Evolutionary conservation across 495 filamentous ascomycete species (phyloP), one percentile per base, ranked within the genome.

Genomic region (Podospora pseudoanserina): DNA sequence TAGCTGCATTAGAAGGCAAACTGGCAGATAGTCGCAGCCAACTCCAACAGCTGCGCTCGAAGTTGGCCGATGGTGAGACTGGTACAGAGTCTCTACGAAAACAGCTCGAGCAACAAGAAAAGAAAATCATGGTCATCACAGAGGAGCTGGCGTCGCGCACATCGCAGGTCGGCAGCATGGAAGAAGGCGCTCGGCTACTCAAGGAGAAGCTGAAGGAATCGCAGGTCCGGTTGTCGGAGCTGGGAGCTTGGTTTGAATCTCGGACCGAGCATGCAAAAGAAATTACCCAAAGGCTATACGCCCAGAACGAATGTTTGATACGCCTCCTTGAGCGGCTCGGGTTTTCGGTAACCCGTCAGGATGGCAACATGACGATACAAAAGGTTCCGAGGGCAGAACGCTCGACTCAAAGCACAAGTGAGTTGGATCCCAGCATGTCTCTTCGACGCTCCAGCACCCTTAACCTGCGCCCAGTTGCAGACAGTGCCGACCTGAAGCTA

Each of bases 321-420:
- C 85, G 86, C 49, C 87, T 99, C 58, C 86, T 99, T 1, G 93
- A 97, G 73, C 86, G 90, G 34, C 80, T 98, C 3, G 93, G 94
- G 15, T 96, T 93, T 73, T 87, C 89, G 0, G 81, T 97, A 32
- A 87, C 89, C 16, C 88, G 91, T 28, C 88, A 90, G 67, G 90
- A 92, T 60, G 86, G 86, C 26, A 84, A 81, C 23, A 92, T 97
- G 82, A 74, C 87, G 15, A 88, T 98, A 49, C 91, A 96, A 68
- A 89, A 87, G 82, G 66, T 94, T 79, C 74, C 96, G 83, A 83
- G 86, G 80, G 74, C 88, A 70, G 78, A 89, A 81, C 88, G 80
- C 73, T 76, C 67, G 72, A 79, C 73, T 75, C 77, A 81, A 55
- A 85, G 79, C 67, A 73, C 76, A 18, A 83, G 81, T 65, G 85